phyloP scores from a whole-genome alignment of 148 eudicot genomes.

The Oxyria digyna region DNA sequence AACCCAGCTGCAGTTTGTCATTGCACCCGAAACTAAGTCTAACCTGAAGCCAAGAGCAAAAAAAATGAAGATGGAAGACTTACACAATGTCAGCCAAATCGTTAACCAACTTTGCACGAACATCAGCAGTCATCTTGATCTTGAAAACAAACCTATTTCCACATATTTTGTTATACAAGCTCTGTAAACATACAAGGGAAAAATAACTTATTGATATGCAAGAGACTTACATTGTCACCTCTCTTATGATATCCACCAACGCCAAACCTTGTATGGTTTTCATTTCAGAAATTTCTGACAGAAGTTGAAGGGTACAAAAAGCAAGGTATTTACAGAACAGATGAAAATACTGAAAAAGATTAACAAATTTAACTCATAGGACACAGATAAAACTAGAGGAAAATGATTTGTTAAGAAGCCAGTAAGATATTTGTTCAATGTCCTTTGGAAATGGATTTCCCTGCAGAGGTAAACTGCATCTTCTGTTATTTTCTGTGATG shows the following conservation, averaged over 20 bases:
- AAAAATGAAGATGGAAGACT: conserved; percentile 15
- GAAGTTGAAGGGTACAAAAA: conserved; percentile 27
- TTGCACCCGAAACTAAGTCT: conserved; percentile 84
- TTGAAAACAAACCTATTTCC: conserved; percentile 72
- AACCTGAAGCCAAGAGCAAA: conserved; percentile 32
- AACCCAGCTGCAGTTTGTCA: conserved; percentile 89
- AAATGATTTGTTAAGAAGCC: conserved; percentile 88
- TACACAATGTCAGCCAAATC: conserved; percentile 96
- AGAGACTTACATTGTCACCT: conserved; percentile 84
- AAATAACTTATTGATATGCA: background rate
- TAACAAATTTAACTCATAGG: conserved; percentile 15
- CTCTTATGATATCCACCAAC: conserved; percentile 85
- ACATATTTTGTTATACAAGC: background rate
- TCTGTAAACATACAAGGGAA: no score
- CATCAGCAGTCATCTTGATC: conserved; percentile 80
- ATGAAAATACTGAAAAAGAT: background rate
- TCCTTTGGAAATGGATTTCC: conserved; percentile 96
- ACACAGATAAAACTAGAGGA: conserved; percentile 54
- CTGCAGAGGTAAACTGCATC: conserved; percentile 91
- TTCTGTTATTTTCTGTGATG: conserved; percentile 79
- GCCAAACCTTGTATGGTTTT: conserved; percentile 95
- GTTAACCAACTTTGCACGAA: conserved; percentile 71
- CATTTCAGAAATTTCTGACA: conserved; percentile 58
- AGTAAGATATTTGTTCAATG: conserved; percentile 78
- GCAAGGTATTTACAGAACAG: conserved; percentile 1